Evolutionary conservation across 2,329 filamentous ascomycete species (phyloP).

Genomic region (Fusarium cyanostomum): DNA sequence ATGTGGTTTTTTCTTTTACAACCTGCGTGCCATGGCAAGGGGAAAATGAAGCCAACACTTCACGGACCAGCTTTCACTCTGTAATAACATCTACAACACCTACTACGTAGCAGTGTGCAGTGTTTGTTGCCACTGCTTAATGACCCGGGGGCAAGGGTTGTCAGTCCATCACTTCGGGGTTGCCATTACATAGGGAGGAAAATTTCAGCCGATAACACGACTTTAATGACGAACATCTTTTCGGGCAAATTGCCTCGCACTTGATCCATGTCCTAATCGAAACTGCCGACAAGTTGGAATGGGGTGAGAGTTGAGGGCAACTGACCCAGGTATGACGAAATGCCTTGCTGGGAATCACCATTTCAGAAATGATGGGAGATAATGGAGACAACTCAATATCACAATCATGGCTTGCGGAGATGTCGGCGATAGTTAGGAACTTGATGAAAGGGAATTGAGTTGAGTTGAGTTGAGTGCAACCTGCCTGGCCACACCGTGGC

Average conservation of each 20-base stretch:
- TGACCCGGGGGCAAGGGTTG: not conserved
- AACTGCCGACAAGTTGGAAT: conserved; percentile 6
- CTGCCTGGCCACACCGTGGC: conserved; percentile 30
- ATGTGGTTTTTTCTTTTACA: not conserved
- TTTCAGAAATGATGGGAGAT: conserved; percentile 18
- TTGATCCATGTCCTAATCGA: not conserved
- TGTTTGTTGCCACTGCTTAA: conserved; percentile 5
- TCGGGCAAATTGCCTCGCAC: not conserved
- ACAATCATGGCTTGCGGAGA: conserved; percentile 4
- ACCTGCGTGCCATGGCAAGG: not conserved
- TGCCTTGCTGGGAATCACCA: conserved; percentile 1
- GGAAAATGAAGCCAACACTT: conserved; percentile 7
- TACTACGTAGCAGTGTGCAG: conserved; percentile 9
- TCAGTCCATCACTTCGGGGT: no score
- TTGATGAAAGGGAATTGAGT: conserved; percentile 18
- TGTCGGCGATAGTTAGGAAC: conserved; percentile 22
- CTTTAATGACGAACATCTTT: conserved; percentile 8
- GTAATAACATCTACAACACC: conserved; percentile 3
- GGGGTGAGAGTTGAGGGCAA: conserved; percentile 2
- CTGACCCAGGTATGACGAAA: conserved; percentile 19
- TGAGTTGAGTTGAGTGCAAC: conserved; percentile 35
- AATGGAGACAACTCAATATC: conserved; percentile 22
- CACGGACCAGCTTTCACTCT: not conserved
- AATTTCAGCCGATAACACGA: conserved; percentile 7
- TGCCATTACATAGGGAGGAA: no score